Base-by-base conservation (phyloP, 768 basidiomycete genomes). In the Artomyces pyxidatus region DNA sequence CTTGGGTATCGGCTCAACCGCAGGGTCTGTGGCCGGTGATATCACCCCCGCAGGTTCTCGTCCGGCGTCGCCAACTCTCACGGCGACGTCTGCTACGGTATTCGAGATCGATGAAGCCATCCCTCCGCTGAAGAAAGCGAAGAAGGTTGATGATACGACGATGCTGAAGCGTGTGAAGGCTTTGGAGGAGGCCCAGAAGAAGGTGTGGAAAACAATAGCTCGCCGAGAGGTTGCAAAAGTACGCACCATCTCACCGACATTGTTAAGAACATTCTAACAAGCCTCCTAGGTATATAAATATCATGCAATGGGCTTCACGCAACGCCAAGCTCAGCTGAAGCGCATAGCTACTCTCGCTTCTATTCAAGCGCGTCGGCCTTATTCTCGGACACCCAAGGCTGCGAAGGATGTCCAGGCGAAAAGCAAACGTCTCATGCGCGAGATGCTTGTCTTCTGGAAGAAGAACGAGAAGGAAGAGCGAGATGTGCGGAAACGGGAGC, bases 381-480 rank as follows among this genome's bases (percentile, higher is more conserved):
- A 81, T 55, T 76, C 74, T 8, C 81, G 81, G 59, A 83, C 86
- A 1, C 75, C 83, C 11, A 92, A 89, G 63, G 76, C 80, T 4
- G 76, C 73, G 51, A 95, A 93, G 65, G 91, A 93, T 53, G 71
- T 80, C 2, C 89, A 92, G 62, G 80, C 80, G 17, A 90, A 91
- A 62, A 84, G 83, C 21, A 92, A 88, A 63, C 79, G 88, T 35
- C 71, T 94, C 32, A 90, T 91, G 87, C 82, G 92, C 25, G 93
- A 97, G 72, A 92, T 97, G 87, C 81, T 94, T 52, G 81, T 92
- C 17, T 93, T 94, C 68, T 96, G 92, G 92, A 94, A 89, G 70
- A 92, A 92, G 68, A 97, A 96, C 56, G 95, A 98, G 67, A 92
- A 92, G 60, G 92, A 95, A 64, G 95, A 97, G 67, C 73, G 91